These are phyloP conservation scores for Asterella californica DNA, from an alignment of 225 moss, liverwort and hornwort species.

Conservation along the genomic window DNA sequence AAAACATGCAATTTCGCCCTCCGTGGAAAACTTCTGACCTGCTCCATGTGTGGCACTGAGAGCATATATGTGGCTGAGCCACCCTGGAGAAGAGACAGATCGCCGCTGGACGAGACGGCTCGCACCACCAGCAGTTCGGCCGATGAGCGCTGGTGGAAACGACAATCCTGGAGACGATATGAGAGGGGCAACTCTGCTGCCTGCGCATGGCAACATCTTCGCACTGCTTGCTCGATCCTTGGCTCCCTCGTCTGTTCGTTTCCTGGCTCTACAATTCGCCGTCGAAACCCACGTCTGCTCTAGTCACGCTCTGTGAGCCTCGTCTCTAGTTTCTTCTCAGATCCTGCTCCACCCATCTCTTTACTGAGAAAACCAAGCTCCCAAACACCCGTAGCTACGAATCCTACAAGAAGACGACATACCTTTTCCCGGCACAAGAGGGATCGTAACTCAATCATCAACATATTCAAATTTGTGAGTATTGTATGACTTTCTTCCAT, in stretches of 20 bases:
- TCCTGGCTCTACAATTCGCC: too few relatives aligned
- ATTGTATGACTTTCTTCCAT: too few relatives aligned
- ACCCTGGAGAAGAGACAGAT: constrained; percentile 28
- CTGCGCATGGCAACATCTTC: constrained; percentile 48
- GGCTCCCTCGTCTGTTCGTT: not conserved
- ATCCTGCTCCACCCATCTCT: too few relatives aligned
- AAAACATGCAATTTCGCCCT: not conserved
- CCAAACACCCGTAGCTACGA: too few relatives aligned
- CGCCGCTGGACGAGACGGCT: constrained; percentile 12
- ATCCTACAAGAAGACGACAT: too few relatives aligned
- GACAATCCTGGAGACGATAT: constrained; percentile 18
- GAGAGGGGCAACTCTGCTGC: constrained; percentile 34
- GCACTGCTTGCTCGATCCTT: constrained; percentile 14
- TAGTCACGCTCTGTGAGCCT: not conserved
- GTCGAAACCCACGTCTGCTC: not conserved
- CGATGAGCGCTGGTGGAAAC: constrained; percentile 19
- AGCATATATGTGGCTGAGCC: constrained; percentile 28
- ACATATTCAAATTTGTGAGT: too few relatives aligned
- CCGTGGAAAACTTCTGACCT: constrained; percentile 10
- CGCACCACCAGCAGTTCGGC: not conserved
- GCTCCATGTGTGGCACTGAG: constrained; percentile 19
- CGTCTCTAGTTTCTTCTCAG: too few relatives aligned
- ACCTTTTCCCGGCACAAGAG: too few relatives aligned
- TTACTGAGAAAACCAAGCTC: too few relatives aligned
- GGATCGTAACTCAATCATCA: too few relatives aligned